Conservation (phyloP, 2,329 filamentous ascomycete genomes). For the Epichloe gansuensis region DNA sequence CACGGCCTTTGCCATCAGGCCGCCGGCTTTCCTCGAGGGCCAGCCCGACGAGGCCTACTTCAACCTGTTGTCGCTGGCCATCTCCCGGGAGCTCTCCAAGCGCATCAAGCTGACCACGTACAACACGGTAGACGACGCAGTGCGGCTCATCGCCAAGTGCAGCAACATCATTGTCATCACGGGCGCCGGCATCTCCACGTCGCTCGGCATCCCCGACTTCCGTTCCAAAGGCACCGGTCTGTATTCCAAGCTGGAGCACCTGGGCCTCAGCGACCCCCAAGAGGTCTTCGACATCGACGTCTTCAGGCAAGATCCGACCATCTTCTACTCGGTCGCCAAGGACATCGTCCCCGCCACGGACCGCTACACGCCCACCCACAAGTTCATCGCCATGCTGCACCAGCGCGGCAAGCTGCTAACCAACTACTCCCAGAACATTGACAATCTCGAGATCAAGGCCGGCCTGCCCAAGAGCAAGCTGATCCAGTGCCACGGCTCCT, state of each 20-base stretch:
- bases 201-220: conserved; percentile 92
- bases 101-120: conserved; percentile 66
- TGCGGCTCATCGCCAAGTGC: conserved; percentile 56
- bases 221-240: conserved; percentile 86
- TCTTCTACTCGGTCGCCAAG: conserved; percentile 85
- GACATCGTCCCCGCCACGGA: conserved; percentile 75
- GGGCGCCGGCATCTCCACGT: conserved; percentile 92
- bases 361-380: conserved; percentile 81
- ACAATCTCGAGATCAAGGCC: conserved; percentile 82
- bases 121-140: conserved; percentile 82
- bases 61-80: conserved; percentile 59
- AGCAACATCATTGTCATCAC: conserved; percentile 88
- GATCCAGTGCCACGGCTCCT: conserved; percentile 93
- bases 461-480: conserved; percentile 72
- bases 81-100: conserved; percentile 69
- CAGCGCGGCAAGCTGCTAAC: conserved; percentile 80
- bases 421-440: conserved; percentile 98
- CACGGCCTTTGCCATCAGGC: conserved; percentile 69
- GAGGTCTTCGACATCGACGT: conserved; percentile 88
- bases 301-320: conserved; percentile 73
- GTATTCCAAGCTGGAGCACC: conserved; percentile 69
- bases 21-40: conserved; percentile 61
- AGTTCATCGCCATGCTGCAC: conserved; percentile 83
- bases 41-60: conserved; percentile 57
- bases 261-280: conserved; percentile 73